Evolutionary conservation across 768 basidiomycete genomes (phyloP).

Genomic region (Leccinum boreale): DNA sequence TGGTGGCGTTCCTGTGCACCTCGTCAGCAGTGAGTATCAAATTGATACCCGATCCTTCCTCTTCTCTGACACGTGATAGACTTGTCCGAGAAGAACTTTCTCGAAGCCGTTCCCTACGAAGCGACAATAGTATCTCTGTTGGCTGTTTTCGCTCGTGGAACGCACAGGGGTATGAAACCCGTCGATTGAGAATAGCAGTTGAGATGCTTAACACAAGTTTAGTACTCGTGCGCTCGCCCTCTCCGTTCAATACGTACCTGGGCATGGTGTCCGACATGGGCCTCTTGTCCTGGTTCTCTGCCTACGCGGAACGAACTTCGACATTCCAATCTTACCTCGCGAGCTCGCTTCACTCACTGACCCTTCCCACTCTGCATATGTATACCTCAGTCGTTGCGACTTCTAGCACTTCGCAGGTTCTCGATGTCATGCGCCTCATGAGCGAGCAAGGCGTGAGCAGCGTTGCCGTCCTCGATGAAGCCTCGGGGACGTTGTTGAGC

Average conservation of each 20-base stretch:
- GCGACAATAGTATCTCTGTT: slow-evolving; percentile 64
- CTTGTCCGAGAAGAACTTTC: slow-evolving; percentile 81
- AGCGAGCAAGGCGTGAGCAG: slow-evolving; percentile 84
- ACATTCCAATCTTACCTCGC: slow-evolving; percentile 39
- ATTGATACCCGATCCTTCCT: neutral
- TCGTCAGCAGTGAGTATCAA: slow-evolving; percentile 68
- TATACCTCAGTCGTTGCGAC: slow-evolving; percentile 62
- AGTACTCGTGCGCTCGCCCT: slow-evolving; percentile 56
- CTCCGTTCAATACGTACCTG: slow-evolving; percentile 45
- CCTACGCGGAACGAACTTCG: slow-evolving; percentile 44
- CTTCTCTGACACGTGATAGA: slow-evolving; percentile 40
- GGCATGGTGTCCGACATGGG: slow-evolving; percentile 76
- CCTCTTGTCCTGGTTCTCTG: slow-evolving; percentile 66
- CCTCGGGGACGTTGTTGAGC: slow-evolving; percentile 58
- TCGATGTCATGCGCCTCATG: slow-evolving; percentile 85
- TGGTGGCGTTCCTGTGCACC: slow-evolving; percentile 68
- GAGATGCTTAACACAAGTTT: slow-evolving; percentile 1
- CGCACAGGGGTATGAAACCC: slow-evolving; percentile 57
- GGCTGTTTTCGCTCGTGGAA: slow-evolving; percentile 63
- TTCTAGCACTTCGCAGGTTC: slow-evolving; percentile 55
- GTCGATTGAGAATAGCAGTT: neutral
- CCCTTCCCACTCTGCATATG: slow-evolving; percentile 64
- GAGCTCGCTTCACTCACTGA: slow-evolving; percentile 52
- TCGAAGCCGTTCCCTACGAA: slow-evolving; percentile 58
- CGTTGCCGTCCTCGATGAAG: slow-evolving; percentile 71